Evolutionary conservation across 2,329 filamentous ascomycete species (phyloP), one percentile per base, ranked within the genome.

Genomic region (Scedosporium apiospermum): DNA sequence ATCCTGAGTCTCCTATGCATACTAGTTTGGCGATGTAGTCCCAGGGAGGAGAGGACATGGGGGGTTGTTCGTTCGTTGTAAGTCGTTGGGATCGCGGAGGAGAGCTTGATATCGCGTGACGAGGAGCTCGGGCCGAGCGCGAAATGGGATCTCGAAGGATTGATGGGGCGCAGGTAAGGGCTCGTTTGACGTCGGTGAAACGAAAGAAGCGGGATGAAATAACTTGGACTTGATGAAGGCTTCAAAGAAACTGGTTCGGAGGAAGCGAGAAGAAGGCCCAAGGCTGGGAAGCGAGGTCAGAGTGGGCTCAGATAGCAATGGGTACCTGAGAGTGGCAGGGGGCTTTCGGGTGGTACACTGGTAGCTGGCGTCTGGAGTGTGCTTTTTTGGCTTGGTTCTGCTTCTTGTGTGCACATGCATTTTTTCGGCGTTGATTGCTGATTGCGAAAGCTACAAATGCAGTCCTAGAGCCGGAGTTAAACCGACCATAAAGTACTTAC

Each of bases 1-100:
- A 96, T 73, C 93, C 95, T 57, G 90, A 95, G 79, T 98, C 95
- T 75, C 95, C 95, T 71, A 99, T 92, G 79, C 91, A 96, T 72
- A 98, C 93, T 70, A 99, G 90, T 78, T 99, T 99, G 75, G 93
- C 93, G 73, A 98, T 99, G 80, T 96, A 98, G 80, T 98, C 92
- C 93, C 93, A 98, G 76, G 91, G 88, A 71, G 87, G 83, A 66
- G 78, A 74, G 71, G 82, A 82, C 83, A 86, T 86, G 73, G 69
- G 21, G 41, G 16, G 58, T 27, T 6, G 57, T 66, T 61, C 65
- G 60, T 64, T 63, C 41, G 42, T 21, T 57, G 64, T 49, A 23
- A 61, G 58, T 58, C 64, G 49, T 60, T 59, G 63, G 44, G 57
- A 57, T 4, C 27, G 4, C 59, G 59, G 21, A 57, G 61, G 64